phyloP scores from a whole-genome alignment of 2,329 filamentous ascomycete genomes.

The Lasiodiplodia sp. region DNA sequence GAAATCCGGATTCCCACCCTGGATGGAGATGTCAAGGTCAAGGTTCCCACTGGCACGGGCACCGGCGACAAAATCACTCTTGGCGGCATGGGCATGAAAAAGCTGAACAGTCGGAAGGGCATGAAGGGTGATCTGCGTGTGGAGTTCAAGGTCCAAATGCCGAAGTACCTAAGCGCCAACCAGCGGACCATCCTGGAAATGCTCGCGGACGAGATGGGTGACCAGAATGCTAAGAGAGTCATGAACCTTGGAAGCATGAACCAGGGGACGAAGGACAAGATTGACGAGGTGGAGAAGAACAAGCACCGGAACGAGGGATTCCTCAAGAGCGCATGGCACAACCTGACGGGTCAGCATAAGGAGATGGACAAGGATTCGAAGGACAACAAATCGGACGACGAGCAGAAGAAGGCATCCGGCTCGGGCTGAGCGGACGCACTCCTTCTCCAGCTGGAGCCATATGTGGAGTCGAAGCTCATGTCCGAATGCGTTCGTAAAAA shows the following conservation, averaged over 20 bases:
- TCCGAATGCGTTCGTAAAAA: not conserved
- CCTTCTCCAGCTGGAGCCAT: not conserved
- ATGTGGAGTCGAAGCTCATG: not conserved
- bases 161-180: slow-evolving; percentile 89
- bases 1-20: slow-evolving; percentile 90
- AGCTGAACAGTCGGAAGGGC: slow-evolving; percentile 70
- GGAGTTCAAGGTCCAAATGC: slow-evolving; percentile 94
- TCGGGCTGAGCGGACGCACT: slow-evolving; percentile 35
- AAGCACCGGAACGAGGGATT: slow-evolving; percentile 84
- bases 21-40: slow-evolving; percentile 88
- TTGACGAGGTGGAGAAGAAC: slow-evolving; percentile 34
- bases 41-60: slow-evolving; percentile 87
- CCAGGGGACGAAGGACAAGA: slow-evolving; percentile 32
- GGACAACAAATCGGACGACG: slow-evolving; percentile 41
- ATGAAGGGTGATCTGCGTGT: slow-evolving; percentile 84
- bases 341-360: slow-evolving; percentile 75
- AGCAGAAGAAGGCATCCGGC: slow-evolving; percentile 44
- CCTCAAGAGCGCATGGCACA: slow-evolving; percentile 92
- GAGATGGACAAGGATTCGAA: slow-evolving; percentile 39
- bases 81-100: slow-evolving; percentile 92
- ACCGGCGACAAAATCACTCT: slow-evolving; percentile 93
- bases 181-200: slow-evolving; percentile 94
- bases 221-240: slow-evolving; percentile 87
- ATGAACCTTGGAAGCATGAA: slow-evolving; percentile 77
- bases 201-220: slow-evolving; percentile 93